Percentiles rank a stretch among this genome's conserved stretches.
Evolutionary conservation across 768 basidiomycete species (phyloP).

Genomic region (Rhizopogon sp.): DNA sequence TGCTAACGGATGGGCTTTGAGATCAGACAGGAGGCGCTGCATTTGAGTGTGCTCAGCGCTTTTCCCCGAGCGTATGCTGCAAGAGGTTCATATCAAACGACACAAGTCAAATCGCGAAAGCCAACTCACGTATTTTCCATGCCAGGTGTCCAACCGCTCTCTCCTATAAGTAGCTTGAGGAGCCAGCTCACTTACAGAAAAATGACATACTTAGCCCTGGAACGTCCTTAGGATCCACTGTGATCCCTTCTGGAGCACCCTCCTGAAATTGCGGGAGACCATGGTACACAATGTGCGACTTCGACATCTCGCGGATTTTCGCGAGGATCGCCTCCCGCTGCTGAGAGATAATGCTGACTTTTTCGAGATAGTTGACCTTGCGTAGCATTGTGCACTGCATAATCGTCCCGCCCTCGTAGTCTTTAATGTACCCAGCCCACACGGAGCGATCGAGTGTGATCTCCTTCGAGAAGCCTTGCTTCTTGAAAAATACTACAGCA

Average conservation of each 20-base stretch:
- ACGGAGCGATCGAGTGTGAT: constrained; percentile 85
- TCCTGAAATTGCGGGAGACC: constrained; percentile 76
- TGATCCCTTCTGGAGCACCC: constrained; percentile 44
- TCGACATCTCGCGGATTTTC: constrained; percentile 84
- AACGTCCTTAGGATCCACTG: constrained; percentile 70
- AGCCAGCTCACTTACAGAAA: neutral
- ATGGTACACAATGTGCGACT: constrained; percentile 78
- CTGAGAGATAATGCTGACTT: constrained; percentile 62
- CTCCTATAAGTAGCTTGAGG: constrained; percentile 42
- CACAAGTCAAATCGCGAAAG: neutral
- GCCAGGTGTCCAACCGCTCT: constrained; percentile 89
- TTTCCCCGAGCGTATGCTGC: constrained; percentile 36
- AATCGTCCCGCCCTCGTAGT: constrained; percentile 98
- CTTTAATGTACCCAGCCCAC: constrained; percentile 99
- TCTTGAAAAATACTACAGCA: constrained; percentile 98
- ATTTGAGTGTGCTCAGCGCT: constrained; percentile 63
- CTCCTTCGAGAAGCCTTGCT: constrained; percentile 98
- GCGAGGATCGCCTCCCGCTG: constrained; percentile 88
- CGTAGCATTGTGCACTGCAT: constrained; percentile 98
- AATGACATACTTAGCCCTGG: constrained; percentile 74
- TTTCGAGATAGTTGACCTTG: constrained; percentile 86
- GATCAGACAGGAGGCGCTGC: constrained; percentile 71
- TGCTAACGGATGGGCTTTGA: constrained; percentile 70
- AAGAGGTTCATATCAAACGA: constrained; percentile 11
- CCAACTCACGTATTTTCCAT: constrained; percentile 65